These are phyloP conservation scores for Eucalyptus guilfoylei DNA, from an alignment of 345 rosid species.

Conservation along the genomic window DNA sequence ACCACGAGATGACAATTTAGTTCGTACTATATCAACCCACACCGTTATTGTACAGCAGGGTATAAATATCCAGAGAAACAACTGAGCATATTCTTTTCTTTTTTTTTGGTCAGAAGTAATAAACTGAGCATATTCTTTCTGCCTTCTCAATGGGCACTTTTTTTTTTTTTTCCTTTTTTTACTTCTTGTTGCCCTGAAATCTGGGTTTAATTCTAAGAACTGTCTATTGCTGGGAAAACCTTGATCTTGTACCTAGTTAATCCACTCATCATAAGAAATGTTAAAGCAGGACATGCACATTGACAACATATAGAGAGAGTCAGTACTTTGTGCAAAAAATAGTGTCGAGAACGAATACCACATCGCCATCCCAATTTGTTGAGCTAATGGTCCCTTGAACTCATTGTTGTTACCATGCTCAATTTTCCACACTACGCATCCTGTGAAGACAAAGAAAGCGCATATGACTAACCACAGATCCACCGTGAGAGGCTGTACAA, in stretches of 20 bases:
- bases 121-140: no score
- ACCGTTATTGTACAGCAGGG: no score
- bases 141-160: neutral
- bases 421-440: constrained; percentile 30
- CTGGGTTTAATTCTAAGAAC: neutral
- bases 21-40: no score
- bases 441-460: constrained; percentile 19
- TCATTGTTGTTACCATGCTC: constrained; percentile 21
- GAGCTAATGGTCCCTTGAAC: constrained; percentile 22
- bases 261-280: neutral
- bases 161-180: no score
- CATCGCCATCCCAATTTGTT: constrained; percentile 19
- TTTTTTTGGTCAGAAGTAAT: no score
- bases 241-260: neutral
- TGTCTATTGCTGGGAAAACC: neutral
- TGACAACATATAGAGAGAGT: neutral
- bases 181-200: neutral
- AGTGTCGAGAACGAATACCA: constrained; percentile 43
- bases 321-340: constrained; percentile 36
- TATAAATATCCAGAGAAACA: neutral
- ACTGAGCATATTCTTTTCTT: no score
- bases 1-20: no score
- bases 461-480: constrained; percentile 37
- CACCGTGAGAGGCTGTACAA: constrained; percentile 30
- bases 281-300: neutral